A percentile compares a stretch with the other conserved stretches of the same genome.
These are phyloP conservation scores for Chiua sp. DNA, from an alignment of 1,284 basidiomycete species.

Conservation along the genomic window DNA sequence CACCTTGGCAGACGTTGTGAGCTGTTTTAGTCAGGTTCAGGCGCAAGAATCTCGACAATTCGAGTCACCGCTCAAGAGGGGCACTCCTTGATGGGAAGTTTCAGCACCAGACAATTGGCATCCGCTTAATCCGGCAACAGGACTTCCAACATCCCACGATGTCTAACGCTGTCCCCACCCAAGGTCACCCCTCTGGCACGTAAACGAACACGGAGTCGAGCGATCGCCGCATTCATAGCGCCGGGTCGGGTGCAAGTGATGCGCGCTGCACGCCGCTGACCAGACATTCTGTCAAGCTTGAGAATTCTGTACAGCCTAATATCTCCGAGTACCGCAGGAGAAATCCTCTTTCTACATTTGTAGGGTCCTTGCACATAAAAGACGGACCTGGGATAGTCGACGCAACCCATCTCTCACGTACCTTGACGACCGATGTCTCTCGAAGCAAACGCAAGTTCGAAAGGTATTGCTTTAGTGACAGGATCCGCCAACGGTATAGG, in stretches of 20 bases:
- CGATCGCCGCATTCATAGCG: too few relatives aligned
- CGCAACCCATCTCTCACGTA: not conserved
- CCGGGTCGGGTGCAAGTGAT: too few relatives aligned
- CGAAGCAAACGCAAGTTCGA: slow-evolving; percentile 1
- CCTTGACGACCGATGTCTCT: slow-evolving; percentile 6
- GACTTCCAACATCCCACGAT: not conserved
- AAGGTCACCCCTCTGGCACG: not conserved
- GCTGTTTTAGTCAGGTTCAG: not conserved
- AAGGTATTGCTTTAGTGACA: slow-evolving; percentile 40
- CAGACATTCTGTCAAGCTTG: too few relatives aligned
- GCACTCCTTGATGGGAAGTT: not conserved
- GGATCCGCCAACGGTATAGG: slow-evolving; percentile 44
- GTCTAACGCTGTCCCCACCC: not conserved
- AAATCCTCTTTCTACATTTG: not conserved
- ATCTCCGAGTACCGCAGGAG: not conserved
- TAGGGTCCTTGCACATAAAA: not conserved
- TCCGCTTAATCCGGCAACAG: not conserved
- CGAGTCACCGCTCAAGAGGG: not conserved
- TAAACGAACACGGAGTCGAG: not conserved
- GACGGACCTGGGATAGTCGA: not conserved
- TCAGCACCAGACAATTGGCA: not conserved
- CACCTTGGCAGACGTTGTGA: not conserved
- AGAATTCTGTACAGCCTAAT: not conserved
- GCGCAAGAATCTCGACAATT: not conserved
- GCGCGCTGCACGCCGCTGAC: too few relatives aligned